These are phyloP conservation scores for Eimeria maxima DNA, from an alignment of 169 alveolate genomes.

Conservation along the genomic window DNA sequence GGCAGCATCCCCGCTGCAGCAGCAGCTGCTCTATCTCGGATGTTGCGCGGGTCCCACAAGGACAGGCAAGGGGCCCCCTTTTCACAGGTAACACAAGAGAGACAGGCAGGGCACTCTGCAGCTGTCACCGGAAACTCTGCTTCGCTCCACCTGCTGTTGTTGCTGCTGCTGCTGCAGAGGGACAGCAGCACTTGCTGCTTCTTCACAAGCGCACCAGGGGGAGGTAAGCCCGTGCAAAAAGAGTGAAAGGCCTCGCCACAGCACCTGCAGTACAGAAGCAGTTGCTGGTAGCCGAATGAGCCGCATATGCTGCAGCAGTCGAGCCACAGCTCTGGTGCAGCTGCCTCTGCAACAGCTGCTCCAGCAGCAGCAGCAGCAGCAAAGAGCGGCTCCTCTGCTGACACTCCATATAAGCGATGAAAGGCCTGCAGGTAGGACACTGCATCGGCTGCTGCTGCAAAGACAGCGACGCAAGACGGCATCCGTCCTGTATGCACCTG, in stretches of 20 bases:
- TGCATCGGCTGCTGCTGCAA: slow-evolving; percentile 1
- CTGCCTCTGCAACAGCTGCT: slow-evolving; percentile 57
- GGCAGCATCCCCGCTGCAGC: slow-evolving; percentile 65
- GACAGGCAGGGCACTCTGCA: slow-evolving; percentile 43
- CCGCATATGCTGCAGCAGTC: slow-evolving; percentile 80
- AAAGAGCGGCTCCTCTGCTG: background rate
- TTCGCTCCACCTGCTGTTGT: background rate
- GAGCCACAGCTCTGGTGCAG: slow-evolving; percentile 38
- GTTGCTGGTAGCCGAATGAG: slow-evolving; percentile 41
- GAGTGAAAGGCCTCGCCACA: slow-evolving; percentile 76
- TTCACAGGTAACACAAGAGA: background rate
- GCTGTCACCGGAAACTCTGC: background rate
- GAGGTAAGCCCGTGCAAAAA: slow-evolving; percentile 37
- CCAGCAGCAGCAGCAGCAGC: slow-evolving; percentile 46
- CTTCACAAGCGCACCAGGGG: slow-evolving; percentile 17
- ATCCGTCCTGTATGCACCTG: slow-evolving; percentile 14
- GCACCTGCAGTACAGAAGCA: slow-evolving; percentile 66
- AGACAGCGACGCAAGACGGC: slow-evolving; percentile 54
- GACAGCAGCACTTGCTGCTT: slow-evolving; percentile 13
- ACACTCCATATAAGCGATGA: background rate
- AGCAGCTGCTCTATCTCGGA: slow-evolving; percentile 56
- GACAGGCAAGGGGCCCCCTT: slow-evolving; percentile 21
- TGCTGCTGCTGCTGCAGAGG: slow-evolving; percentile 72
- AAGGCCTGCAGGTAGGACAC: slow-evolving; percentile 20
- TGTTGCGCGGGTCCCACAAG: slow-evolving; percentile 44